Evolutionary conservation across 768 basidiomycete species (phyloP).

Genomic region (Favolaschia claudopus): DNA sequence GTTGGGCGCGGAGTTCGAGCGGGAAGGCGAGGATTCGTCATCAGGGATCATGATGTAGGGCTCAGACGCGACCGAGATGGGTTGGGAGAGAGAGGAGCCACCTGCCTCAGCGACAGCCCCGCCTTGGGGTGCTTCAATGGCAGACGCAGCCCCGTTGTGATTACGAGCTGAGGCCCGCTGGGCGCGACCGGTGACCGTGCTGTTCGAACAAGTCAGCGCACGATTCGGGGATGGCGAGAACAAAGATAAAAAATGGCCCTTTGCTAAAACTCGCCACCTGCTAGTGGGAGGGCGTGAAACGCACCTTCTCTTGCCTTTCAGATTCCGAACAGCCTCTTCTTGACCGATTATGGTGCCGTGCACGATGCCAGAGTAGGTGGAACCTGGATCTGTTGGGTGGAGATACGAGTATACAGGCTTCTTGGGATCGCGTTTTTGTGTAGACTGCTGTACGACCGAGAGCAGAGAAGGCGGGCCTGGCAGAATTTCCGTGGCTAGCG

Average conservation of each 20-base stretch:
- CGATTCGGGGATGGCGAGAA: constrained; percentile 32
- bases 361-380: constrained; percentile 84
- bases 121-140: constrained; percentile 43
- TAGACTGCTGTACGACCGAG: constrained; percentile 73
- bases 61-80: constrained; percentile 57
- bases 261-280: constrained; percentile 10
- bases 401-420: constrained; percentile 84
- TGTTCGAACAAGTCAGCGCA: constrained; percentile 36
- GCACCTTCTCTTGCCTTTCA: constrained; percentile 78
- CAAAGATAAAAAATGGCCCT: constrained; percentile 35
- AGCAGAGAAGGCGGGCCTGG: constrained; percentile 84
- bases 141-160: constrained; percentile 52
- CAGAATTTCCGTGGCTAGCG: constrained; percentile 88
- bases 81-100: constrained; percentile 49
- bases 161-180: constrained; percentile 77
- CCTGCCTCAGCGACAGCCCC: too few species aligned
- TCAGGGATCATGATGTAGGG: constrained; percentile 60
- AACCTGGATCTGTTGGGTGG: constrained; percentile 85
- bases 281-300: constrained; percentile 38
- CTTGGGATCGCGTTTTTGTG: constrained; percentile 81
- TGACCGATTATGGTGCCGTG: constrained; percentile 69
- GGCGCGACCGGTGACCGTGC: constrained; percentile 69
- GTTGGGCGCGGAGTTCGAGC: constrained; percentile 65
- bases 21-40: constrained; percentile 66
- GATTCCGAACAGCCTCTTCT: constrained; percentile 77